Conservation (phyloP, 2,329 filamentous ascomycete species). For the Fusarium continuum region DNA sequence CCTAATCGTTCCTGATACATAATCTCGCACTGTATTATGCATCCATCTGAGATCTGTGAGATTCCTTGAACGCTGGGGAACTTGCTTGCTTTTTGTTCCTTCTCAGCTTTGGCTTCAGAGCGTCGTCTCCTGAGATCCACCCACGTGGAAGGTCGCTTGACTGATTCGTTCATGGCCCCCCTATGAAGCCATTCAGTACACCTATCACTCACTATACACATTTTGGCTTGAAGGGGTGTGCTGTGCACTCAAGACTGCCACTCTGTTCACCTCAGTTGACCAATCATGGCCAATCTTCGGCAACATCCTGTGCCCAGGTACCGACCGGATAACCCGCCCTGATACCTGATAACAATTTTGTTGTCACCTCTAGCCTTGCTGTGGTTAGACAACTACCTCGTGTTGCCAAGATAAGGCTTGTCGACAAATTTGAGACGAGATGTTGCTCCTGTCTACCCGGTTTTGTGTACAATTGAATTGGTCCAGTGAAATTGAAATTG, state of each 20-base stretch:
- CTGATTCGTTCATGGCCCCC: conserved; percentile 33
- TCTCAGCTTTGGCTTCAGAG: conserved; percentile 4
- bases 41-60: conserved; percentile 29
- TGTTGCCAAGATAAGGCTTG: not conserved
- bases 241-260: conserved; percentile 13
- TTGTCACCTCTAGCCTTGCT: conserved; percentile 18
- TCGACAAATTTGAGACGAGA: not conserved
- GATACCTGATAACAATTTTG: conserved; percentile 36
- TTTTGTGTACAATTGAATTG: not conserved
- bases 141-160: conserved; percentile 30
- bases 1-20: conserved; percentile 5
- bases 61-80: conserved; percentile 15
- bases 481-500: not conserved
- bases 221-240: conserved; percentile 11
- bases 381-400: conserved; percentile 15
- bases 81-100: conserved; percentile 3
- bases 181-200: conserved; percentile 31
- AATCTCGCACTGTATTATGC: conserved; percentile 18
- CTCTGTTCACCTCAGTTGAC: conserved; percentile 13
- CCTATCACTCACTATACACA: conserved; percentile 26
- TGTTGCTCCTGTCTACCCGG: not conserved
- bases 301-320: conserved; percentile 32
- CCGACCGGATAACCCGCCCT: conserved; percentile 20
- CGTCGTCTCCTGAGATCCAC: conserved; percentile 27
- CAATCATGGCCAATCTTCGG: conserved; percentile 28